A percentile compares a stretch with the other conserved stretches of the same genome.
Conservation (phyloP, 2,329 filamentous ascomycete species). For the Periglandula ipomoeae region DNA sequence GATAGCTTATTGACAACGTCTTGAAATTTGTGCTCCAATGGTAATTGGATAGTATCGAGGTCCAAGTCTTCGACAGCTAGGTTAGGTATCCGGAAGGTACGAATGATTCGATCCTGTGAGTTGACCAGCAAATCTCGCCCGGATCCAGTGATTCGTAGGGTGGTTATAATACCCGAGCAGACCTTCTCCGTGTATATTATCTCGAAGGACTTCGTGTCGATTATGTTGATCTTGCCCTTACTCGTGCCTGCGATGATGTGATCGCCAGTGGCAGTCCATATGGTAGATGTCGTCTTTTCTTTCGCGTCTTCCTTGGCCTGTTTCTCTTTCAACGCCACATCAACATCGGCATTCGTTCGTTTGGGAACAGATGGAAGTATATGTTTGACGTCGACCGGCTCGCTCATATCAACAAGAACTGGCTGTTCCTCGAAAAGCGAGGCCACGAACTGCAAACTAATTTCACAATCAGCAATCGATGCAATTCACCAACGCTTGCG, state of each 20-base stretch:
- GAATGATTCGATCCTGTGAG: slow-evolving; percentile 87
- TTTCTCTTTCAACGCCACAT: slow-evolving; percentile 67
- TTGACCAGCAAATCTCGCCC: slow-evolving; percentile 87
- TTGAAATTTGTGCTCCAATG: slow-evolving; percentile 96
- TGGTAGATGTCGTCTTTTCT: slow-evolving; percentile 85
- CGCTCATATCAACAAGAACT: slow-evolving; percentile 72
- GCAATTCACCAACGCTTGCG: neutral
- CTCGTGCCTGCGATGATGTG: slow-evolving; percentile 90
- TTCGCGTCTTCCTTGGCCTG: slow-evolving; percentile 87
- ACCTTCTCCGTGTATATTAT: slow-evolving; percentile 87
- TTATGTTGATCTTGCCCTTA: slow-evolving; percentile 94
- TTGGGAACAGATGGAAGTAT: slow-evolving; percentile 74
- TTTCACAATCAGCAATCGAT: slow-evolving; percentile 13
- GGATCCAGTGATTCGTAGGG: slow-evolving; percentile 70
- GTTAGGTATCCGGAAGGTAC: slow-evolving; percentile 84
- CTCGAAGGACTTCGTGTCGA: slow-evolving; percentile 69
- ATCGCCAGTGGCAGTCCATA: slow-evolving; percentile 77
- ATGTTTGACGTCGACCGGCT: slow-evolving; percentile 62
- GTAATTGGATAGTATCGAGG: slow-evolving; percentile 76
- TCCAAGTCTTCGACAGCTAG: slow-evolving; percentile 60
- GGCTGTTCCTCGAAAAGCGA: slow-evolving; percentile 92
- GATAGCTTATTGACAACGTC: slow-evolving; percentile 90
- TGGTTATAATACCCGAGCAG: slow-evolving; percentile 79
- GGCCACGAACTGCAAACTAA: slow-evolving; percentile 73
- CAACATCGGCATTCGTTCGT: slow-evolving; percentile 59